Conservation (phyloP, 73 alveolate species). For the Blepharisma stoltei region DNA sequence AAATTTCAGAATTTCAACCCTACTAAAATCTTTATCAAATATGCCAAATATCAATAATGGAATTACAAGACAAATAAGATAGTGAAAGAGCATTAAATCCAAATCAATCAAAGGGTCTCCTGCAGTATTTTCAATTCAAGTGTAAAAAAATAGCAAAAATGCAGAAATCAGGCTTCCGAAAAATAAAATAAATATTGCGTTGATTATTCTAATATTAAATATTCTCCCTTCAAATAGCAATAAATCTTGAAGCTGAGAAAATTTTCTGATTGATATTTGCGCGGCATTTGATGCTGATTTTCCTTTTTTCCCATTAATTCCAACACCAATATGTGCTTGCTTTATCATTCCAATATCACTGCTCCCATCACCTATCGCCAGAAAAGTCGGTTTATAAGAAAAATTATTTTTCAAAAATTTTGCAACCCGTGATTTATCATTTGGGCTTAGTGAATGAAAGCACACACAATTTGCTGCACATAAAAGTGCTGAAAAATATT, state of each 20-base stretch:
- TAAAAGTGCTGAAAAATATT: not conserved
- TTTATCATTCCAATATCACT: constrained; percentile 9
- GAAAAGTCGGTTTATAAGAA: not conserved
- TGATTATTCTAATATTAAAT: not conserved
- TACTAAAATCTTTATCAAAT: not conserved
- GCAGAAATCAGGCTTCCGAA: not conserved
- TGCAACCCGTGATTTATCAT: not conserved
- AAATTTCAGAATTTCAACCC: not conserved
- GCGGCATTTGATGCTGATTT: not conserved
- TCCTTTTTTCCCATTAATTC: constrained; percentile 16
- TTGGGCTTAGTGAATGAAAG: not conserved
- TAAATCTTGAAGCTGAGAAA: not conserved
- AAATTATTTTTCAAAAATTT: constrained; percentile 1
- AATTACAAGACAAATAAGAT: not conserved
- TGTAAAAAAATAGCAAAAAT: not conserved
- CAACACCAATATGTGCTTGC: constrained; percentile 15
- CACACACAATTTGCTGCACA: not conserved
- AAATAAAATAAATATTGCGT: not conserved
- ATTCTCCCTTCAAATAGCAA: not conserved
- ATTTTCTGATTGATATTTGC: not conserved
- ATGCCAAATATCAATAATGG: not conserved
- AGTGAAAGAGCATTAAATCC: not conserved
- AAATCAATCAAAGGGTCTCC: not conserved
- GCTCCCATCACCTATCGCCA: constrained; percentile 22
- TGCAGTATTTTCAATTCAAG: not conserved